phyloP scores from a whole-genome alignment of 306 rosid genomes.

The Inga oerstediana region DNA sequence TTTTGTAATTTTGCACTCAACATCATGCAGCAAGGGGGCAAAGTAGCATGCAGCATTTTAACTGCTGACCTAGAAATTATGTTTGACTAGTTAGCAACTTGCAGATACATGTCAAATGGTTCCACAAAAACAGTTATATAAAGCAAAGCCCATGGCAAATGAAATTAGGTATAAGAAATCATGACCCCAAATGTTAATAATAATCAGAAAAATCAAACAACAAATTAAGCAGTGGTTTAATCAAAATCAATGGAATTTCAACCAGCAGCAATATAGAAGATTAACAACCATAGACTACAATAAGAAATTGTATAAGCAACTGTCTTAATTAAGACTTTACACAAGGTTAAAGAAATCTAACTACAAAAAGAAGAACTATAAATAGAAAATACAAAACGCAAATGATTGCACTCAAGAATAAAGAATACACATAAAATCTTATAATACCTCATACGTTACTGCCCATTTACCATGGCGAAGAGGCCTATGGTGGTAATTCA shows the following conservation, averaged over 20 bases:
- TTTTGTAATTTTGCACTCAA: neutral
- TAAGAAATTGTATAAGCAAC: neutral
- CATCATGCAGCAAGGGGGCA: slow-evolving; percentile 13
- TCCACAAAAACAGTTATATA: neutral
- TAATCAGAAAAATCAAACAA: neutral
- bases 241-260: neutral
- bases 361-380: neutral
- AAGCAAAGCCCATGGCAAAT: neutral
- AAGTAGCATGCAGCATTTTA: slow-evolving; percentile 1
- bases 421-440: slow-evolving; percentile 10
- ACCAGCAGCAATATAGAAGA: neutral
- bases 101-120: neutral
- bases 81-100: neutral
- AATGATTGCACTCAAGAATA: neutral
- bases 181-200: slow-evolving; percentile 23
- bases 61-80: neutral
- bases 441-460: slow-evolving; percentile 84
- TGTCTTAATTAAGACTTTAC: neutral
- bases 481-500: slow-evolving; percentile 87
- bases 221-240: neutral
- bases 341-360: neutral
- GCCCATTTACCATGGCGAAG: slow-evolving; percentile 98
- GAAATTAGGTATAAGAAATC: neutral
- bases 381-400: slow-evolving; percentile 4
- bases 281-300: neutral